Conservation (phyloP, 2,329 filamentous ascomycete genomes). For the Pestalotiopsis sp. region DNA sequence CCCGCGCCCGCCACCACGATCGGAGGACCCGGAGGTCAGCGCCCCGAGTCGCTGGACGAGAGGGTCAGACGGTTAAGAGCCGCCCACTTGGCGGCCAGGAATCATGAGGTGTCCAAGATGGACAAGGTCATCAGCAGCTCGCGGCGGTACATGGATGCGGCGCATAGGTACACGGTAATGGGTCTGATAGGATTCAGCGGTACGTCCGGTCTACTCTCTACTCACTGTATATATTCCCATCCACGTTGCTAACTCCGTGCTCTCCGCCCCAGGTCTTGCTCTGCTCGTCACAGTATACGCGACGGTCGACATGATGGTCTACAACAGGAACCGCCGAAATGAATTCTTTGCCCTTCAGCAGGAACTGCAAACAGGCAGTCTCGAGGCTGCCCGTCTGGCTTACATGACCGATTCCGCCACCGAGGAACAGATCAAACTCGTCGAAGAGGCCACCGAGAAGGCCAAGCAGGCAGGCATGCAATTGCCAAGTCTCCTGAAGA, state of each 20-base stretch:
- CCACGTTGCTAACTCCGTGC: background rate
- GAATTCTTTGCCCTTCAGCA: constrained; percentile 61
- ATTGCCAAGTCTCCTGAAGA: constrained; percentile 51
- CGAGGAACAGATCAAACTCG: constrained; percentile 56
- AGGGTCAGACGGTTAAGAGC: constrained; percentile 70
- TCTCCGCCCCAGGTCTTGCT: constrained; percentile 46
- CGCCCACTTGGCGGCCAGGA: constrained; percentile 67
- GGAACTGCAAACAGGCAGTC: constrained; percentile 54
- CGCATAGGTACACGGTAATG: constrained; percentile 57
- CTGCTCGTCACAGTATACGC: constrained; percentile 61
- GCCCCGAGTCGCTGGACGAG: constrained; percentile 67
- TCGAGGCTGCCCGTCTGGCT: constrained; percentile 59
- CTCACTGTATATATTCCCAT: background rate
- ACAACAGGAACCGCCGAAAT: constrained; percentile 61
- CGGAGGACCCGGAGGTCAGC: constrained; percentile 26
- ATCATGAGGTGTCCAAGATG: constrained; percentile 55
- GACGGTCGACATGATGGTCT: constrained; percentile 62
- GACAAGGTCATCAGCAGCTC: constrained; percentile 52
- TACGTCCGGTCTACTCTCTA: constrained; percentile 34
- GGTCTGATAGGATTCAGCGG: constrained; percentile 60
- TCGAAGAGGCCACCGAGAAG: constrained; percentile 57
- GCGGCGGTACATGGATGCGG: constrained; percentile 55
- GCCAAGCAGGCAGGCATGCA: constrained; percentile 48
- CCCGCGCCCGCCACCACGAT: constrained; percentile 21
- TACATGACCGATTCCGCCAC: constrained; percentile 62